Conservation (phyloP, 129 eudicot species). For the Tagetes patula region DNA sequence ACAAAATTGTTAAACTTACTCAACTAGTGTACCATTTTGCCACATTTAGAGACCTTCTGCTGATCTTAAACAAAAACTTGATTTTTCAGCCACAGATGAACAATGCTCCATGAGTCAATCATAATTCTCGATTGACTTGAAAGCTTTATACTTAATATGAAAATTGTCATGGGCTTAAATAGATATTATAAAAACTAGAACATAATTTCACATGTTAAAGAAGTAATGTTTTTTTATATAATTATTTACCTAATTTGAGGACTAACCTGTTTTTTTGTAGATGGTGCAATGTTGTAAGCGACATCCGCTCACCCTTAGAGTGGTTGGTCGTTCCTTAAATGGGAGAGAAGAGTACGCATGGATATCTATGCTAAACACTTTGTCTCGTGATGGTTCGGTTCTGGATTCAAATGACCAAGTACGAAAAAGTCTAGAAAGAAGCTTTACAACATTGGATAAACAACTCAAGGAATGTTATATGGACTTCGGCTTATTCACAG, state of each 20-base stretch:
- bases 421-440: slow-evolving; percentile 32
- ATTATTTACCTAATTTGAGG: neutral
- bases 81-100: no score
- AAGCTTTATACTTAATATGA: neutral
- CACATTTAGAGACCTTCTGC: no score
- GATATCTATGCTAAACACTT: slow-evolving; percentile 18
- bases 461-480: slow-evolving; percentile 31
- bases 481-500: slow-evolving; percentile 46
- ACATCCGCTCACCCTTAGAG: slow-evolving; percentile 46
- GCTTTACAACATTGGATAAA: slow-evolving; percentile 36
- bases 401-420: slow-evolving; percentile 29
- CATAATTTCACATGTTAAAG: neutral
- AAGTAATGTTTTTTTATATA: neutral
- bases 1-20: neutral
- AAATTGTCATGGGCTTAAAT: neutral
- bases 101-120: neutral
- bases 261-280: slow-evolving; percentile 11
- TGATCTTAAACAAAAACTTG: no score
- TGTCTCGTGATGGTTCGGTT: slow-evolving; percentile 32
- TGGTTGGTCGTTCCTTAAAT: slow-evolving; percentile 41
- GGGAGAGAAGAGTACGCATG: slow-evolving; percentile 31
- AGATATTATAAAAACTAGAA: neutral
- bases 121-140: neutral
- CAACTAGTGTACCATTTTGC: no score
- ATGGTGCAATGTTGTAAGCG: slow-evolving; percentile 41